Percentiles rank a stretch among this genome's conserved stretches.
phyloP scores from a whole-genome alignment of 1,284 basidiomycete species.

The Heliocybe sulcata region DNA sequence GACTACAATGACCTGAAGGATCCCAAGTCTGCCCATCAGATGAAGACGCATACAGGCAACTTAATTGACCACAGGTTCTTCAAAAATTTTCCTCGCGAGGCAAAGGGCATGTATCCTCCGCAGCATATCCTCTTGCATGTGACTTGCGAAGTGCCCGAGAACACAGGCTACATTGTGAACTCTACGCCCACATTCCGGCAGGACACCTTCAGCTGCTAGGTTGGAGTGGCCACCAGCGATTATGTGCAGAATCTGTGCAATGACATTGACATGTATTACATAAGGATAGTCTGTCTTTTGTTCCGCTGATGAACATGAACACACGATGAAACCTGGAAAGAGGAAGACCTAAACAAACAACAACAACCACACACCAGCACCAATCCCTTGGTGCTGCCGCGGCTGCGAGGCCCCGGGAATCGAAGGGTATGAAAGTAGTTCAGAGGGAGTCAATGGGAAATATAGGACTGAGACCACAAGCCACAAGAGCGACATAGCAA shows the following conservation, averaged over 20 bases:
- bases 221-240: constrained; percentile 64
- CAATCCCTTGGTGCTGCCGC: no score
- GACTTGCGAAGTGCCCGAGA: constrained; percentile 61
- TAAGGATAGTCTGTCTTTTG: constrained; percentile 19
- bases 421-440: no score
- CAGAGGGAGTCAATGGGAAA: no score
- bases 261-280: constrained; percentile 63
- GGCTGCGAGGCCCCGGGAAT: no score
- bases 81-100: constrained; percentile 65
- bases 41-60: constrained; percentile 53
- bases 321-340: no score
- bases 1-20: constrained; percentile 24
- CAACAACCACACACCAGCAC: no score
- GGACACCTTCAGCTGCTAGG: constrained; percentile 52
- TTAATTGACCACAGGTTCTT: constrained; percentile 70
- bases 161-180: constrained; percentile 59
- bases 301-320: no score
- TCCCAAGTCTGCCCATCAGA: constrained; percentile 24
- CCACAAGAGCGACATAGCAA: no score
- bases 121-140: constrained; percentile 60
- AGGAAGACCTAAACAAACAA: no score
- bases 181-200: constrained; percentile 42
- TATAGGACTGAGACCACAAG: no score
- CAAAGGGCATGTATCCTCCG: constrained; percentile 68
- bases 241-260: constrained; percentile 57